These are phyloP conservation scores for Saraca asoca DNA, from an alignment of 331 rosid genomes.

Conservation along the genomic window DNA sequence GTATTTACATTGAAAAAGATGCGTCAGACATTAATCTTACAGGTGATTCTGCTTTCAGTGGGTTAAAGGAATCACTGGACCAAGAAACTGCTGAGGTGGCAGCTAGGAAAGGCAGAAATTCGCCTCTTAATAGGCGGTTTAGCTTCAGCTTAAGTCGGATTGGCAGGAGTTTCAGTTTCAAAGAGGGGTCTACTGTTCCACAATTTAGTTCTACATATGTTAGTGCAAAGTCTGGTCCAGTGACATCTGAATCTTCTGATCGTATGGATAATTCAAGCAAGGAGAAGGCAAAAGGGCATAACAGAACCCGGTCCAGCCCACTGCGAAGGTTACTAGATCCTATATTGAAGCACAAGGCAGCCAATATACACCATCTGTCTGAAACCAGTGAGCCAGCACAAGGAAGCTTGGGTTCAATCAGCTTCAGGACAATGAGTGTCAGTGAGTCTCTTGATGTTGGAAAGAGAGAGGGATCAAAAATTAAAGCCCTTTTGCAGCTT, in stretches of 20 bases:
- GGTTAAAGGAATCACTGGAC: slow-evolving; percentile 34
- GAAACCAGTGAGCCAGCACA: slow-evolving; percentile 41
- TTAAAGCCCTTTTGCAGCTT: slow-evolving; percentile 70
- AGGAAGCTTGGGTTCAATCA: slow-evolving; percentile 42
- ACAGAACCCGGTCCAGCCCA: slow-evolving; percentile 76
- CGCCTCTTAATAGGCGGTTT: slow-evolving; percentile 56
- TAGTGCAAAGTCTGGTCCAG: slow-evolving; percentile 70
- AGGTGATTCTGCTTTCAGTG: slow-evolving; percentile 37
- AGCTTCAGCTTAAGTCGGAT: slow-evolving; percentile 70
- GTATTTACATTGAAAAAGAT: slow-evolving; percentile 34
- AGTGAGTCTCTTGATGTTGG: slow-evolving; percentile 43
- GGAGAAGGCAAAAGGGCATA: slow-evolving; percentile 55
- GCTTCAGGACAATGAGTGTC: slow-evolving; percentile 39
- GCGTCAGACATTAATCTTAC: slow-evolving; percentile 25
- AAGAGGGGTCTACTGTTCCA: slow-evolving; percentile 62
- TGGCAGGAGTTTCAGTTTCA: slow-evolving; percentile 89
- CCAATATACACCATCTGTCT: slow-evolving; percentile 40
- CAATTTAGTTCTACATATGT: slow-evolving; percentile 51
- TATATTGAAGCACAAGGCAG: slow-evolving; percentile 60
- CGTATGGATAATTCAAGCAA: slow-evolving; percentile 41
- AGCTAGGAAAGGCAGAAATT: slow-evolving; percentile 46
- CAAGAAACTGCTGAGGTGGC: slow-evolving; percentile 49
- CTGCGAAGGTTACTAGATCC: slow-evolving; percentile 77
- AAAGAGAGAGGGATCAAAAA: slow-evolving; percentile 51
- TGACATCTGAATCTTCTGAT: slow-evolving; percentile 49